Evolutionary conservation across 306 rosid genomes (phyloP).

Genomic region (Corylus heterophylla): DNA sequence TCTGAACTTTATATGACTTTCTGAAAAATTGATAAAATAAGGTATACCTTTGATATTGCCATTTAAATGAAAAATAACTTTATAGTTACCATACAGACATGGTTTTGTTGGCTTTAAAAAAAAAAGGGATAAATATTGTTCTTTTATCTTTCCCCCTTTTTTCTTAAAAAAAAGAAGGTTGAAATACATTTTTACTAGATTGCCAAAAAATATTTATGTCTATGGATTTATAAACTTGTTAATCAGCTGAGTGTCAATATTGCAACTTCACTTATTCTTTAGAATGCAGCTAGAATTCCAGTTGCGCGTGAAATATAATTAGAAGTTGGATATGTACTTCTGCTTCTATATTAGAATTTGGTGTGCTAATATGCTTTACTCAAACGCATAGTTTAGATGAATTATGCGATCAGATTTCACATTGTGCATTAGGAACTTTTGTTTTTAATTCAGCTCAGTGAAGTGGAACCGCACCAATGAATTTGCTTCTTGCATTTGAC

Average conservation of each 20-base stretch:
- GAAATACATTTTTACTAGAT: background rate
- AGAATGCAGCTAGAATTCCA: background rate
- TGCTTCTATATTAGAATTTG: background rate
- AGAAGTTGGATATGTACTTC: background rate
- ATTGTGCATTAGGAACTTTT: background rate
- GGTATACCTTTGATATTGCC: too few species aligned
- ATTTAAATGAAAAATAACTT: too few species aligned
- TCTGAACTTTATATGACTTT: constrained; percentile 8
- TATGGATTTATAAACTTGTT: background rate
- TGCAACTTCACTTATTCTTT: background rate
- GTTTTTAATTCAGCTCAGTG: constrained; percentile 14
- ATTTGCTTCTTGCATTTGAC: background rate
- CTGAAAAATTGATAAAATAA: too few species aligned
- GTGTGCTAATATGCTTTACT: constrained; percentile 3
- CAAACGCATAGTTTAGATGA: background rate
- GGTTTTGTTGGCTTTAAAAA: constrained; percentile 1
- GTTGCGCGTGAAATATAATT: background rate
- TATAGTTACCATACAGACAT: too few species aligned
- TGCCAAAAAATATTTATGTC: background rate
- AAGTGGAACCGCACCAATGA: constrained; percentile 1
- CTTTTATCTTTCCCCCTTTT: background rate
- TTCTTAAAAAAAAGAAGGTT: background rate
- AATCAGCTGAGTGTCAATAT: background rate
- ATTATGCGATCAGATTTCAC: background rate
- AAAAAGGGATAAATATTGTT: background rate